Conservation (phyloP, 768 basidiomycete genomes). For the Collybia sordida region DNA sequence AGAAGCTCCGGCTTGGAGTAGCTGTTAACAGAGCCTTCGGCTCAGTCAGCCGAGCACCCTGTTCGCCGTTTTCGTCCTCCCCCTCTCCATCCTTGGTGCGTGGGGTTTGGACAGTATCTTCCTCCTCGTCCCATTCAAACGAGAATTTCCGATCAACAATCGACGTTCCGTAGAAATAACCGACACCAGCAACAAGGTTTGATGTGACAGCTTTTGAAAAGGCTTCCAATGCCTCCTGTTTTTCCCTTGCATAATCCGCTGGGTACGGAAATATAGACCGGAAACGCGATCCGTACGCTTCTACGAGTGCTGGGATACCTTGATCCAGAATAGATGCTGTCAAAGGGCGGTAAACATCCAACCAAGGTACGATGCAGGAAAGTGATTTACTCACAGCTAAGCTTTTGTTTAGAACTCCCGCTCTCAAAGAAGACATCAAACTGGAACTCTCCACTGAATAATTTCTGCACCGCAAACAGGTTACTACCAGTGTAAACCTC, state of each 20-base stretch:
- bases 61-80: constrained; percentile 31
- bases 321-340: constrained; percentile 65
- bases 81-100: constrained; percentile 32
- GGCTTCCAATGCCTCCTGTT: constrained; percentile 47
- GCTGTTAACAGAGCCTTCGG: constrained; percentile 82
- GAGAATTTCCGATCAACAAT: constrained; percentile 84
- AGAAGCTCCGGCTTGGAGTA: constrained; percentile 95
- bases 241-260: constrained; percentile 46
- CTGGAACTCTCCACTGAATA: constrained; percentile 80
- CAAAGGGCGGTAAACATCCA: constrained; percentile 2
- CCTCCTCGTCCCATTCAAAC: constrained; percentile 88
- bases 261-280: constrained; percentile 67
- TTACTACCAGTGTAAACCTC: constrained; percentile 73
- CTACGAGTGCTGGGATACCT: constrained; percentile 65
- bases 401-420: constrained; percentile 58
- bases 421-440: constrained; percentile 92
- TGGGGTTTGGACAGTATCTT: constrained; percentile 24
- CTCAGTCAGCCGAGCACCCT: constrained; percentile 68
- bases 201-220: constrained; percentile 92
- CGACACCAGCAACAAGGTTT: constrained; percentile 89
- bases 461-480: constrained; percentile 85
- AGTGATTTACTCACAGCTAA: constrained; percentile 54
- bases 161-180: constrained; percentile 91
- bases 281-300: constrained; percentile 68
- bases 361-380: neutral